phyloP scores from a whole-genome alignment of 2,329 filamentous ascomycete genomes.

The Pezicula neosporulosa region DNA sequence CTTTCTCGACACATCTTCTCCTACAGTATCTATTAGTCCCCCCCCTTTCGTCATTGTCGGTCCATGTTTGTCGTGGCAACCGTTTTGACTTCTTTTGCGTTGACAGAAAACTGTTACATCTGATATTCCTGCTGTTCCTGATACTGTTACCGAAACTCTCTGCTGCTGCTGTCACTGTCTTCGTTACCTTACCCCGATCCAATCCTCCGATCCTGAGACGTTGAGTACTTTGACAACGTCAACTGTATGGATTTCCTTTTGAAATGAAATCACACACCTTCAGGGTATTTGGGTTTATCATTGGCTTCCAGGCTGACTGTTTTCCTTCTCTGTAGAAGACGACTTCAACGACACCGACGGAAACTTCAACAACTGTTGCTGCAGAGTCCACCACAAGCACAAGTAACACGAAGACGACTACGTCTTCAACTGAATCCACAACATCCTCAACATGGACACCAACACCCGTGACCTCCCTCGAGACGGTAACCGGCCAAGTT shows the following conservation, averaged over 20 bases:
- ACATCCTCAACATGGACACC: slow-evolving; percentile 28
- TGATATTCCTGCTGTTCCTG: slow-evolving; percentile 20
- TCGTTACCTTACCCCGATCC: slow-evolving; percentile 1
- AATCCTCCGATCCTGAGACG: slow-evolving; percentile 3
- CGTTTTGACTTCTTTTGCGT: slow-evolving; percentile 26
- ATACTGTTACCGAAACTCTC: slow-evolving; percentile 23
- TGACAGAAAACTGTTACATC: slow-evolving; percentile 23
- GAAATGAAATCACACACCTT: not conserved
- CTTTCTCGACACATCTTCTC: not conserved
- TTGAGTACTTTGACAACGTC: slow-evolving; percentile 13
- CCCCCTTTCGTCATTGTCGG: slow-evolving; percentile 2
- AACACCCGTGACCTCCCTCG: slow-evolving; percentile 34
- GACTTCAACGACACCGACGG: slow-evolving; percentile 4
- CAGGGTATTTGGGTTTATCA: slow-evolving; percentile 13
- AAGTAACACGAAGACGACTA: slow-evolving; percentile 9
- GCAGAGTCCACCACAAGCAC: slow-evolving; percentile 7
- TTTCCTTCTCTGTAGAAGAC: slow-evolving; percentile 1
- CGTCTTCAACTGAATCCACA: slow-evolving; percentile 15
- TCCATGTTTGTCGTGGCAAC: slow-evolving; percentile 21
- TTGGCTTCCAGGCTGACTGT: slow-evolving; percentile 4
- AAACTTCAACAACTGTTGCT: not conserved
- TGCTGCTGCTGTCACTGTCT: slow-evolving; percentile 26
- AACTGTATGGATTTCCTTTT: slow-evolving; percentile 31
- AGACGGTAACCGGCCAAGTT: slow-evolving; percentile 54
- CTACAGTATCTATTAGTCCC: slow-evolving; percentile 1